Evolutionary conservation across 306 rosid species (phyloP), one percentile per base, ranked within the genome.

Genomic region (Glycine tomentella): DNA sequence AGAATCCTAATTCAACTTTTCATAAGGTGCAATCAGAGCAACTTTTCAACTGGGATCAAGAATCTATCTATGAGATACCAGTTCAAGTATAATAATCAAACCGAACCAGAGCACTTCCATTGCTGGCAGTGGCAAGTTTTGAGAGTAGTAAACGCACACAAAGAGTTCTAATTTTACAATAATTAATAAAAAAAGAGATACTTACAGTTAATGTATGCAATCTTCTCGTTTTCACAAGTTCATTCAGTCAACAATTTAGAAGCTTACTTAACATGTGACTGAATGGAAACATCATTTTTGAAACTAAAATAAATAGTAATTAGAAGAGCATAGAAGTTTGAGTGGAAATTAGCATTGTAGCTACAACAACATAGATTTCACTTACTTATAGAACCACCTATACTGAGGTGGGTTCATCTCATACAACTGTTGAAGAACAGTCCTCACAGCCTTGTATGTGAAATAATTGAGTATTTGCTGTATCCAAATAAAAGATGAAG

Each of bases 391-490:
- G 70, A 95, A 85, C 97, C 97, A 95, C 55, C 89, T 89, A 84
- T 95, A 93, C 58, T 91, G 86, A 3, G 97, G 91, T 1, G 99
- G 99, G 11, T 95, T 93, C 97, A 95, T 95, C 87, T 95, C 99
- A 79, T 95, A 89, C 45, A 95, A 77, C 80, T 95, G 99, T 84
- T 86, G 91, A 84, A 95, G 87, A 69, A 95, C 99, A 53, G 95
- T 95, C 94, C 97, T 89, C 86, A 88, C 97, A 71, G 99, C 99
- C 84, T 92, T 93, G 84, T 87, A 85, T 7, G 99, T 95, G 90
- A 95, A 95, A 79, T 95, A 95, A 83, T 93, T 95, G 87, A 95
- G 86, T 66, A 90, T 2, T 95, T 93, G 99, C 97, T 95, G 95
- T 87, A 80, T 52, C 75, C 79, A 25, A 25, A 25, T 25, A 0